Evolutionary conservation across 2,329 filamentous ascomycete species (phyloP), one percentile per base, ranked within the genome.

Genomic region (Ilyonectria sp.): DNA sequence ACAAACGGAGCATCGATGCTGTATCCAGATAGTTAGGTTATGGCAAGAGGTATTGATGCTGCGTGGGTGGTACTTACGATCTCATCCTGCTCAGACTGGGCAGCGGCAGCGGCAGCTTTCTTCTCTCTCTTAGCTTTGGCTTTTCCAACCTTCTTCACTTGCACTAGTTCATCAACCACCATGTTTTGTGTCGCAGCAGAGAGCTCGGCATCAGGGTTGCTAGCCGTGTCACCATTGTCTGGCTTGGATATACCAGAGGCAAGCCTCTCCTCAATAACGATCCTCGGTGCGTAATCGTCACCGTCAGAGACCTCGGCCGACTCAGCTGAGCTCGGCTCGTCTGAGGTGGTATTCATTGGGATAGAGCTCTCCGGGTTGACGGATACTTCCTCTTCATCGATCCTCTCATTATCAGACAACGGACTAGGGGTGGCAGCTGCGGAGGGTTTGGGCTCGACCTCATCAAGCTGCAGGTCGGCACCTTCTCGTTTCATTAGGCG

Each of bases 401-500:
- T 33, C 4, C 63, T 52, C 23, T 56, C 49, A 5, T 26, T 17
- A 13, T 47, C 13, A 29, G 58, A 13, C 33, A 54, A n/a, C 15
- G 43, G 26, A 21, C 46, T 47, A 11, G 63, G 40, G 23, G 40
- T n/a, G 49, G 35, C 46, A 19, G 29, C 33, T 43, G 50, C 47
- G 6, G 61, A 58, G 55, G 54, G 53, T 1, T 64, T 47, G 11
- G 49, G 29, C 11, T 69, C 58, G 2, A 65, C 59, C 31, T 68
- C 58, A 31, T 79, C 80, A 46, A 91, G 76, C 47, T 87, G 81
- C 9, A 94, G 79, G 55, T 90, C 85, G 53, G 85, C 84, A 74
- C 95, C 92, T 75, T 99, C 93, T 73, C 91, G 90, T 73, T 87
- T 89, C 94, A 99, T 97, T 78, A 96, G 91, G 75, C 89, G 87